These are phyloP conservation scores for Tetracladium maxilliforme DNA, from an alignment of 2,329 filamentous ascomycete genomes.

Conservation along the genomic window DNA sequence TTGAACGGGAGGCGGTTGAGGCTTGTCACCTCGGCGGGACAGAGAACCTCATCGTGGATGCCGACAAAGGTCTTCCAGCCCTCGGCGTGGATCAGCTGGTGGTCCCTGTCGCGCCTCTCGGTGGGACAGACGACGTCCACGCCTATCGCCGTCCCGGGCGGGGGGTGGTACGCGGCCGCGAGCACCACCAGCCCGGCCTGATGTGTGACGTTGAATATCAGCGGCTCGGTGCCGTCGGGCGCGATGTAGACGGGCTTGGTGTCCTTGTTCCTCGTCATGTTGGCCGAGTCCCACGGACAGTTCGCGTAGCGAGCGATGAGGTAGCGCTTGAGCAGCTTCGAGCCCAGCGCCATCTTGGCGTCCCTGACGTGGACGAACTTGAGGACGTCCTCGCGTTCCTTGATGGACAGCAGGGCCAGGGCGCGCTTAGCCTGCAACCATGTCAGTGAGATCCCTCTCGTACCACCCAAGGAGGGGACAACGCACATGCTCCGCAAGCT, in stretches of 20 bases:
- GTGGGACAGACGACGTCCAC: slow-evolving; percentile 64
- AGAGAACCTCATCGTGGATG: slow-evolving; percentile 58
- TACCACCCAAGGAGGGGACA: slow-evolving; percentile 13
- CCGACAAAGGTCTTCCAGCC: slow-evolving; percentile 57
- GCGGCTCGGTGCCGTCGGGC: slow-evolving; percentile 2
- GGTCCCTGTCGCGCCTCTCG: slow-evolving; percentile 51
- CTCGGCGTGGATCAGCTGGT: slow-evolving; percentile 34
- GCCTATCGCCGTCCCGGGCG: slow-evolving; percentile 36
- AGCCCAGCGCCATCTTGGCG: slow-evolving; percentile 60
- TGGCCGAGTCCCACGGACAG: slow-evolving; percentile 45
- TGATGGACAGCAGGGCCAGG: slow-evolving; percentile 31
- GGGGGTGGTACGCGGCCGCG: slow-evolving; percentile 17
- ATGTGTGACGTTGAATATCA: slow-evolving; percentile 65
- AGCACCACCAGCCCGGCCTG: slow-evolving; percentile 63
- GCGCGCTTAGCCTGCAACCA: slow-evolving; percentile 34
- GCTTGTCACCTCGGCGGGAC: slow-evolving; percentile 40
- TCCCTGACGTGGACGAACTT: slow-evolving; percentile 54
- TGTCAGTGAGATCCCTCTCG: background rate
- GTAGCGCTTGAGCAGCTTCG: slow-evolving; percentile 59
- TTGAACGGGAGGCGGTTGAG: slow-evolving; percentile 30
- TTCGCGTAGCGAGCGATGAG: slow-evolving; percentile 43
- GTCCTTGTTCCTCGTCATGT: slow-evolving; percentile 36
- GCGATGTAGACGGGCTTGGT: slow-evolving; percentile 30
- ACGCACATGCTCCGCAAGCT: slow-evolving; percentile 20
- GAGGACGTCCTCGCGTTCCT: slow-evolving; percentile 42